Evolutionary conservation across 2,329 filamentous ascomycete species (phyloP).

Genomic region (Coniochaeta sp.): DNA sequence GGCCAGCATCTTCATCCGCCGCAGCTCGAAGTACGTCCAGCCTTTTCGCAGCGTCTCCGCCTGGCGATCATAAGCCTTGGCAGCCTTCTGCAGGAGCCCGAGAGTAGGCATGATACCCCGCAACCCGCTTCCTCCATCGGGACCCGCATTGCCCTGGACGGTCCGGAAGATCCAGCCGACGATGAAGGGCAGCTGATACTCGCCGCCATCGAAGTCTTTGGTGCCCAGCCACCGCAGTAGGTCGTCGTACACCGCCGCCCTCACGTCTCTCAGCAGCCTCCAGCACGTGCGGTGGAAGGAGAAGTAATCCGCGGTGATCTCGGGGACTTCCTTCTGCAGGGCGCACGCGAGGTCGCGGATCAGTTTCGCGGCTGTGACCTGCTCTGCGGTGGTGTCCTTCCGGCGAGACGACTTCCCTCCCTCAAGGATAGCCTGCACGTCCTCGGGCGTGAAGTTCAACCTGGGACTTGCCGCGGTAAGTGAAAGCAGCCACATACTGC

Average conservation of each 20-base stretch:
- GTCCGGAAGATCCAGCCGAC: slow-evolving; percentile 3
- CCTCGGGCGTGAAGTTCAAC: not conserved
- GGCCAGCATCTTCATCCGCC: too few species aligned
- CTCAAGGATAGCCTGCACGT: not conserved
- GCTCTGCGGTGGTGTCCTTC: not conserved
- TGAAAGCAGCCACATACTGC: slow-evolving; percentile 3
- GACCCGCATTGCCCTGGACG: too few species aligned
- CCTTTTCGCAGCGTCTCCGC: too few species aligned
- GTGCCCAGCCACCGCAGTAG: not conserved
- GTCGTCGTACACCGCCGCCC: not conserved
- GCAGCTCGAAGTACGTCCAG: too few species aligned
- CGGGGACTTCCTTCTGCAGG: slow-evolving; percentile 2
- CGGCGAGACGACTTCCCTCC: not conserved
- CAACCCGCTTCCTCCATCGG: too few species aligned
- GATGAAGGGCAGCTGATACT: slow-evolving; percentile 4
- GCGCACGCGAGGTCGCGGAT: not conserved
- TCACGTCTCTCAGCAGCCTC: not conserved
- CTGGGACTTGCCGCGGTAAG: not conserved
- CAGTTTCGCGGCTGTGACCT: not conserved
- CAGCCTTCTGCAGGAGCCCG: too few species aligned
- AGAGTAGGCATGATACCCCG: too few species aligned
- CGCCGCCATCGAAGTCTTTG: too few species aligned
- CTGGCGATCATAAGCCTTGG: too few species aligned
- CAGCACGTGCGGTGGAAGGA: not conserved
- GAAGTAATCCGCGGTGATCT: not conserved